phyloP scores from a whole-genome alignment of 2,329 filamentous ascomycete species.

The Cercospora brassicicola region DNA sequence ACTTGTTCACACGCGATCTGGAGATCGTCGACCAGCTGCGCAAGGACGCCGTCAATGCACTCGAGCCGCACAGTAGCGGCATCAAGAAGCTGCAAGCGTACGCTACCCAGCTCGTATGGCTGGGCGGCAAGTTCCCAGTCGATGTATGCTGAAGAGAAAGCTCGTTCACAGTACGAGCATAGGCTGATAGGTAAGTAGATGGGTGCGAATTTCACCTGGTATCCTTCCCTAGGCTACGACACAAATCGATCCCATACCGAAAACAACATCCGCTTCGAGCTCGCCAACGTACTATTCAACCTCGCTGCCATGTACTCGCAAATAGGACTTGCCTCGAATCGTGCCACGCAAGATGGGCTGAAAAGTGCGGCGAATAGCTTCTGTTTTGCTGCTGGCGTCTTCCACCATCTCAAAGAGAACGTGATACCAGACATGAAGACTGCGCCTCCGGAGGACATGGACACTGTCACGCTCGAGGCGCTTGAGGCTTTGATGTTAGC shows the following conservation, averaged over 20 bases:
- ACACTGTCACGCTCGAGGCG: constrained; percentile 79
- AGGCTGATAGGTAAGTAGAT: constrained; percentile 56
- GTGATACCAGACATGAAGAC: constrained; percentile 81
- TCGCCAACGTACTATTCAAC: constrained; percentile 91
- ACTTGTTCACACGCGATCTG: constrained; percentile 91
- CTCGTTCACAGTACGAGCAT: constrained; percentile 9
- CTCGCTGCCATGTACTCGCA: constrained; percentile 91
- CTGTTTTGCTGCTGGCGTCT: constrained; percentile 79
- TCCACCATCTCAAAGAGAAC: constrained; percentile 72
- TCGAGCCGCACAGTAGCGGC: constrained; percentile 83
- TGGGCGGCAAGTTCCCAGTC: constrained; percentile 92
- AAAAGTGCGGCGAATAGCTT: constrained; percentile 89
- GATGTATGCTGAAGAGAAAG: constrained; percentile 61
- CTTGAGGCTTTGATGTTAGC: constrained; percentile 81
- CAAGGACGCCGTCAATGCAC: constrained; percentile 80
- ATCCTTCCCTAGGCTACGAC: constrained; percentile 79
- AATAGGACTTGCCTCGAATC: constrained; percentile 77
- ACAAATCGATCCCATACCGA: constrained; percentile 40
- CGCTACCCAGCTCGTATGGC: constrained; percentile 88
- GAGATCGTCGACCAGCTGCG: constrained; percentile 81
- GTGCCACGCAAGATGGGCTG: constrained; percentile 75
- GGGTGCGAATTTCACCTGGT: constrained; percentile 95
- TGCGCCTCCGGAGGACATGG: constrained; percentile 88
- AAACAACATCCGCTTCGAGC: constrained; percentile 74
- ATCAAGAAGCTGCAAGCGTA: constrained; percentile 87